A percentile compares a stretch with the other conserved stretches of the same genome.
Evolutionary conservation across 331 rosid genomes (phyloP).

Genomic region (Telfairia occidentalis): DNA sequence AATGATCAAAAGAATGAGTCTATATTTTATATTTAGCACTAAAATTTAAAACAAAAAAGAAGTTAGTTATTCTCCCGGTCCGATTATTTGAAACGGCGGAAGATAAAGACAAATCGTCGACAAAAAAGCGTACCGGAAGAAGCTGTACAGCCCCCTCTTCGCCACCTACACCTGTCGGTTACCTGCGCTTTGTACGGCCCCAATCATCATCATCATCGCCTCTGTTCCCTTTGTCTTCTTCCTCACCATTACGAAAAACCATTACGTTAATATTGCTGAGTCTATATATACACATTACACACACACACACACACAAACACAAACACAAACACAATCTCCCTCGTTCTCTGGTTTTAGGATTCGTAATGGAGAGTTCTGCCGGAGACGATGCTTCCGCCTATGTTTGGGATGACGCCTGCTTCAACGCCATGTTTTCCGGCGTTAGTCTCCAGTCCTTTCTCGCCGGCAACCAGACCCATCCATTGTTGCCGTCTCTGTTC

Average conservation of each 20-base stretch:
- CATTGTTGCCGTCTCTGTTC: slow-evolving; percentile 7
- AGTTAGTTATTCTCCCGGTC: neutral
- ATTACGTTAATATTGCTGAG: neutral
- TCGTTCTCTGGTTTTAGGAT: neutral
- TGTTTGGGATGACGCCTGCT: slow-evolving; percentile 11
- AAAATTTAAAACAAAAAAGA: too few relatives aligned
- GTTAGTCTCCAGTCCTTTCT: slow-evolving; percentile 44
- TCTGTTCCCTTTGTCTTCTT: neutral
- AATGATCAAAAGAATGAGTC: too few relatives aligned
- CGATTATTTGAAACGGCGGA: neutral
- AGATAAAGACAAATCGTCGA: slow-evolving; percentile 15
- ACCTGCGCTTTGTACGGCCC: slow-evolving; percentile 14
- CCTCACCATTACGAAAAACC: neutral
- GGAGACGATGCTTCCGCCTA: slow-evolving; percentile 1
- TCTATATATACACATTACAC: neutral
- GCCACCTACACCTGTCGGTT: slow-evolving; percentile 17
- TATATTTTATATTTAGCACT: too few relatives aligned
- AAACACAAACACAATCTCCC: neutral
- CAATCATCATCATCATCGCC: slow-evolving; percentile 8
- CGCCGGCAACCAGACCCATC: slow-evolving; percentile 15
- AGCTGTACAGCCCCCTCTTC: slow-evolving; percentile 6
- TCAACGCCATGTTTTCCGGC: slow-evolving; percentile 44
- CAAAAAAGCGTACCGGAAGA: slow-evolving; percentile 8
- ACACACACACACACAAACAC: neutral
- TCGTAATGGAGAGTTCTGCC: slow-evolving; percentile 10